phyloP scores from a whole-genome alignment of 306 rosid species.

The Purshia tridentata region DNA sequence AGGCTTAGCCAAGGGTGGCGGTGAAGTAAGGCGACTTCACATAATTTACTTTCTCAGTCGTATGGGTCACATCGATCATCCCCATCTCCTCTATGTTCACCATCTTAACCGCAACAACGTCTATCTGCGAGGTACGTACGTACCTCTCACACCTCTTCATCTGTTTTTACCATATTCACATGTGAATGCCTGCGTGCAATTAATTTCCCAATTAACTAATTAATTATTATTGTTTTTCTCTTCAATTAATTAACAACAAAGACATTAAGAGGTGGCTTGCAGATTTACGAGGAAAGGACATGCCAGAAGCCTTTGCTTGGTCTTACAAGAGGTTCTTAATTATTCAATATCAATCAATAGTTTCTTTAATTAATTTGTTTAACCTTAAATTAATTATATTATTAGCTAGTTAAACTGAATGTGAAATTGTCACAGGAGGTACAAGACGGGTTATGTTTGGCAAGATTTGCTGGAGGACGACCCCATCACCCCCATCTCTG shows the following conservation, averaged over 20 bases:
- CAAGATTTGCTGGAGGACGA: constrained; percentile 84
- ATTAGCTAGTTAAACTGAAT: neutral
- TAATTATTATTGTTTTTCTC: constrained; percentile 12
- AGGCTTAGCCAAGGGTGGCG: constrained; percentile 33
- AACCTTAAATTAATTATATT: neutral
- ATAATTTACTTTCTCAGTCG: constrained; percentile 66
- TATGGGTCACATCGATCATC: constrained; percentile 58
- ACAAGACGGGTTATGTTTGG: constrained; percentile 90
- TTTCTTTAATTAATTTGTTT: too few species aligned
- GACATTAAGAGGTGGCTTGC: constrained; percentile 84
- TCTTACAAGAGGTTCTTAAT: constrained; percentile 68
- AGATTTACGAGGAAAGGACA: constrained; percentile 66
- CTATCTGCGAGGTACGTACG: constrained; percentile 59
- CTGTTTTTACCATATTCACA: too few species aligned
- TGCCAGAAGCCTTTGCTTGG: constrained; percentile 74
- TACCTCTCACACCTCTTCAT: too few species aligned
- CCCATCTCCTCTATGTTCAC: constrained; percentile 80
- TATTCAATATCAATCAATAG: neutral
- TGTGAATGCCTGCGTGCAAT: neutral
- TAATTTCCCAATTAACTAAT: neutral
- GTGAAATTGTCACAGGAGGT: constrained; percentile 56
- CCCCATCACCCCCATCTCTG: constrained; percentile 81
- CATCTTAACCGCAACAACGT: constrained; percentile 64
- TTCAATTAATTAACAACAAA: constrained; percentile 8
- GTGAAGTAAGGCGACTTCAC: constrained; percentile 65